Evolutionary conservation across 164 flowering plant genomes (phyloP), one percentile per base, ranked within the genome.

Genomic region (Stephania cephalantha): DNA sequence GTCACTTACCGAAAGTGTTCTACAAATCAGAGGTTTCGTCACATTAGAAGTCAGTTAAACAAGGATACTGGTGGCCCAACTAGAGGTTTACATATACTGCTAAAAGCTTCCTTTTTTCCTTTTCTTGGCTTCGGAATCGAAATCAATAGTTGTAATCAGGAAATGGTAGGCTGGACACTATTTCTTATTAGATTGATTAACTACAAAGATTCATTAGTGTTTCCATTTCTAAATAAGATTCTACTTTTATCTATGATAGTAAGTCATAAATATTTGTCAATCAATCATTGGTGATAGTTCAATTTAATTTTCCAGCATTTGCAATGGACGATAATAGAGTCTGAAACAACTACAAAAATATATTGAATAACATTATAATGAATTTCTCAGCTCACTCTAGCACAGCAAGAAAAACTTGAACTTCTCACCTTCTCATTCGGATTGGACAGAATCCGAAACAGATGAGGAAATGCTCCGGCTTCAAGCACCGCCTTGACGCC

Each of bases 401-500:
- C 29, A 6, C 55, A 15, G 17, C 13, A 50, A 10, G 55, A 50
- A 50, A 50, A 50, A 50, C 55, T 8, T 17, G 66, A 63, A 63
- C 66, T 17, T 9, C 29, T 9, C 25, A 90, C 97, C 97, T 95
- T 95, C 2, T 75, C 85, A 68, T 93, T 84, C 0, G 80, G 79
- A 85, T 87, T 78, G 13, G 89, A 82, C 68, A 95, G 83, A 17
- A 89, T 88, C 17, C 85, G 81, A 35, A 85, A 8, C 1, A 93
- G 87, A 75, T 82, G 80, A 8, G 87, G 83, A 68, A 92, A 87
- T 5, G 95, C 94, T 30, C 98, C 99, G 72, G 90, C 79, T 42
- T 90, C 90, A 61, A 93, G 88, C 18, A 93, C 95, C 8, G 98
- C 97, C 72, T 74, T 80, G 17, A 88, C 99, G 30, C 99, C 98